These are phyloP conservation scores for Sordariomycetes sp. DNA, from an alignment of 2,329 filamentous ascomycete species.

Conservation along the genomic window DNA sequence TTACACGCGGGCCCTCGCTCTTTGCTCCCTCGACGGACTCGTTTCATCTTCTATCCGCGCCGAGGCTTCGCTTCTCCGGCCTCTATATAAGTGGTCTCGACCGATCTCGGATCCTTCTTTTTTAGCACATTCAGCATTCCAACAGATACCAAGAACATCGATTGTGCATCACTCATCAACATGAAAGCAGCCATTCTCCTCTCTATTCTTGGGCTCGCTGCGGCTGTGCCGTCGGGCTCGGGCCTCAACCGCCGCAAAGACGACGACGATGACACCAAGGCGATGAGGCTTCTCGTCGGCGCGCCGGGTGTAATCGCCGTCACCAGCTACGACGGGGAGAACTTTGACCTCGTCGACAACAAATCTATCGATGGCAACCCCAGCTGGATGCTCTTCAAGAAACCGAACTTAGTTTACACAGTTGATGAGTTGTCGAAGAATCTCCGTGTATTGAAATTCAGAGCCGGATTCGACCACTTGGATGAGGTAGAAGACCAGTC, in stretches of 20 bases:
- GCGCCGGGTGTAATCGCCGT: constrained; percentile 23
- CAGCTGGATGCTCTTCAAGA: constrained; percentile 30
- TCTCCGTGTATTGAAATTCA: constrained; percentile 17
- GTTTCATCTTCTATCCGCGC: neutral
- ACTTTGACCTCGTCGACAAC: constrained; percentile 23
- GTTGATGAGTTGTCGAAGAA: constrained; percentile 30
- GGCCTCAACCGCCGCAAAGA: neutral
- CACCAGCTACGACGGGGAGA: constrained; percentile 24
- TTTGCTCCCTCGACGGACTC: neutral
- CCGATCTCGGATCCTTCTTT: neutral
- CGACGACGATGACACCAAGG: neutral
- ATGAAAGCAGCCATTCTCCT: neutral
- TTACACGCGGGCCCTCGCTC: neutral
- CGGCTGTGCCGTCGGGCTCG: neutral
- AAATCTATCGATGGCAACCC: constrained; percentile 16
- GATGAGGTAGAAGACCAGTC: constrained; percentile 10
- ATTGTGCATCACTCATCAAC: neutral
- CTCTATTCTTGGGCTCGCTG: neutral
- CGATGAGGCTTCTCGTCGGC: constrained; percentile 23
- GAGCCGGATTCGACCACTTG: neutral
- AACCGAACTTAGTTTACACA: constrained; percentile 27
- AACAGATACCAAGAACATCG: neutral
- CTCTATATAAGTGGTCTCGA: neutral
- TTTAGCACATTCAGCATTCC: neutral
- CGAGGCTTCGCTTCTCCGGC: neutral